Conservation (phyloP, 1,139 yeast species). For the Candida sojae region DNA sequence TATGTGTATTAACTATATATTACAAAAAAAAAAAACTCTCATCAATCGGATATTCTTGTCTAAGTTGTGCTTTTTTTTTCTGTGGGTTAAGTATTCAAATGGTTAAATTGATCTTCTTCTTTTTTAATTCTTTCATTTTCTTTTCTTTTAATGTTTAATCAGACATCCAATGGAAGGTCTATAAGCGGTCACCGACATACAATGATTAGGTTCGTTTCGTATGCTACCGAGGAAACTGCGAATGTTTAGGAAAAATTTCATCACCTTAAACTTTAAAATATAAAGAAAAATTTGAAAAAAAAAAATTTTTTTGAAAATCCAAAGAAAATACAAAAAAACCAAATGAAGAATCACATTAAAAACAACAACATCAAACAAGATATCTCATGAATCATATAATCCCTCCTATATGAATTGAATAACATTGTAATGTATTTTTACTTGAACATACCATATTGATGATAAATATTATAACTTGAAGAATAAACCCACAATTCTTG, state of each 20-base stretch:
- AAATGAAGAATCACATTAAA: too few species aligned
- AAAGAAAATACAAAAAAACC: conserved; percentile 1
- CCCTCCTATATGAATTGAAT: too few species aligned
- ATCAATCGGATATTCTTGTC: too few species aligned
- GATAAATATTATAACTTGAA: too few species aligned
- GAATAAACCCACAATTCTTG: too few species aligned
- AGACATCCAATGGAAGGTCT: conserved; percentile 76
- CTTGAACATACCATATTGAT: too few species aligned
- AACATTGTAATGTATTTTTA: too few species aligned
- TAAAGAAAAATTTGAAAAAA: not conserved
- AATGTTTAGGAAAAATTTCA: conserved; percentile 76
- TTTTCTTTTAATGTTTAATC: conserved; percentile 19
- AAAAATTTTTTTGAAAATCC: not conserved
- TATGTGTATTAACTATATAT: not conserved
- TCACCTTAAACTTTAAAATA: conserved; percentile 46
- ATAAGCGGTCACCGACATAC: conserved; percentile 79
- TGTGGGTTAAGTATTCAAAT: not conserved
- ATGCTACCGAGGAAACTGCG: conserved; percentile 94
- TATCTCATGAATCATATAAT: not conserved
- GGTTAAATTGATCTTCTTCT: not conserved
- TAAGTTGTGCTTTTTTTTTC: too few species aligned
- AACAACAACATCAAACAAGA: not conserved
- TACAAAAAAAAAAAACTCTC: not conserved
- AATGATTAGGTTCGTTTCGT: conserved; percentile 75
- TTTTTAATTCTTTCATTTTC: too few species aligned